Evolutionary conservation across 202 grass and related monocot genomes (phyloP), one percentile per base, ranked within the genome.

Genomic region (Panicum virgatum): DNA sequence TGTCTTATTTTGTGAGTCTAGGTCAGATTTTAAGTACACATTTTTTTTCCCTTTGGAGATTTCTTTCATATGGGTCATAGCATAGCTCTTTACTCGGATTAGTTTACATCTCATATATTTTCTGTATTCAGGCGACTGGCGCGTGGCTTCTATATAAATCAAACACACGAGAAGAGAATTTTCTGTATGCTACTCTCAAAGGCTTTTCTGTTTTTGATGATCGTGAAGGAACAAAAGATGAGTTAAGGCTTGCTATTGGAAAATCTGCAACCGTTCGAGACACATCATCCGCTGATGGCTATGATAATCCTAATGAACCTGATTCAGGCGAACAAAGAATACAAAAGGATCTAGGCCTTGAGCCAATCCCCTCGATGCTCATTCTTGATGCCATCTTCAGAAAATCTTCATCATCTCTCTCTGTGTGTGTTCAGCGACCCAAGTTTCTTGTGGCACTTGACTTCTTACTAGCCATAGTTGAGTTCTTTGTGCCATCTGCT

Each of bases 141-240:
- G 90, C 90, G 46, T 98, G 96, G 96, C 90, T 98, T 87, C 85
- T 98, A 36, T 98, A 95, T 85, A 98, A 98, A 86, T 93, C 90
- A 37, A 98, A 98, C 78, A 72, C 96, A 71, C 66, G 44, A 59
- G 87, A 85, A 52, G 92, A 98, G 72, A 90, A 52, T 79, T 98
- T 95, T 86, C 77, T 95, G 86, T 95, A 88, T 86, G 87, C 96
- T 76, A 98, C 96, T 12, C 92, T 98, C 29, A 98, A 95, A 93
- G 96, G 92, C 15, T 98, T 98, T 87, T 98, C 92, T 78, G 87
- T 98, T 80, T 90, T 91, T 71, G 96, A 98, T 91, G 92, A 95
- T 29, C 92, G 96, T 72, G 96, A 98, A 98, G 96, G 96, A 81
- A 94, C 92, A 7, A 98, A 84, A 84, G 96, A 98, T 82, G 92